These are phyloP conservation scores for Ricinus communis DNA, from an alignment of 345 rosid genomes.

Conservation along the genomic window DNA sequence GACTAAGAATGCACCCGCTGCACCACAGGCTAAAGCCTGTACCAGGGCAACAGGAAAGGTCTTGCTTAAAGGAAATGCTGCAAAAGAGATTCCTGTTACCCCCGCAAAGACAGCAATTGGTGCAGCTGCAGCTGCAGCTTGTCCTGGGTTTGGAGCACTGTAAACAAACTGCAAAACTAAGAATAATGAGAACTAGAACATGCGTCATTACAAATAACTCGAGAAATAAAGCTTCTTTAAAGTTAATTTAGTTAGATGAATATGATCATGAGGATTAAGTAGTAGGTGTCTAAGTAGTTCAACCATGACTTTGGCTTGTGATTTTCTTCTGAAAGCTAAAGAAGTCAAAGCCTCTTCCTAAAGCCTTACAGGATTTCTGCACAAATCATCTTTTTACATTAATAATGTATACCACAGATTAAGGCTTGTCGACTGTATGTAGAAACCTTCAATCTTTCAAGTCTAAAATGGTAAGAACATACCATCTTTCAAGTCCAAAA, in stretches of 20 bases:
- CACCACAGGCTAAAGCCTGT: slow-evolving; percentile 81
- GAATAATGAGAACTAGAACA: slow-evolving; percentile 10
- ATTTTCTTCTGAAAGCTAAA: too few relatives aligned
- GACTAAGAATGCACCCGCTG: slow-evolving; percentile 74
- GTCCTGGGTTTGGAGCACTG: slow-evolving; percentile 96
- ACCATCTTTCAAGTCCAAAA: slow-evolving; percentile 6
- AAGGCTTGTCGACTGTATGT: too few relatives aligned
- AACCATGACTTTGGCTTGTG: background rate
- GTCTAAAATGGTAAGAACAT: too few relatives aligned
- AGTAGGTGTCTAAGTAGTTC: background rate
- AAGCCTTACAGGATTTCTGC: too few relatives aligned
- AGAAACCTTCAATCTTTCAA: too few relatives aligned
- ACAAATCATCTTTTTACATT: too few relatives aligned
- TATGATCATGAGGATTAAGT: background rate
- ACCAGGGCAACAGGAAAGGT: slow-evolving; percentile 50
- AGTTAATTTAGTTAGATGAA: background rate
- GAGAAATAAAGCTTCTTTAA: background rate
- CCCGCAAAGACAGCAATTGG: slow-evolving; percentile 77
- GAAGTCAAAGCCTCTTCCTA: too few relatives aligned
- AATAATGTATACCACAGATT: too few relatives aligned
- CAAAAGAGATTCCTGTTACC: slow-evolving; percentile 79
- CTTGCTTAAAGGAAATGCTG: slow-evolving; percentile 84
- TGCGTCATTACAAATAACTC: background rate
- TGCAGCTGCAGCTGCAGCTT: slow-evolving; percentile 86
- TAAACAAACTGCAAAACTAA: slow-evolving; percentile 69